Percentiles rank a stretch among this genome's conserved stretches.
phyloP scores from a whole-genome alignment of 2,329 filamentous ascomycete genomes.

The Helotiales sp. region DNA sequence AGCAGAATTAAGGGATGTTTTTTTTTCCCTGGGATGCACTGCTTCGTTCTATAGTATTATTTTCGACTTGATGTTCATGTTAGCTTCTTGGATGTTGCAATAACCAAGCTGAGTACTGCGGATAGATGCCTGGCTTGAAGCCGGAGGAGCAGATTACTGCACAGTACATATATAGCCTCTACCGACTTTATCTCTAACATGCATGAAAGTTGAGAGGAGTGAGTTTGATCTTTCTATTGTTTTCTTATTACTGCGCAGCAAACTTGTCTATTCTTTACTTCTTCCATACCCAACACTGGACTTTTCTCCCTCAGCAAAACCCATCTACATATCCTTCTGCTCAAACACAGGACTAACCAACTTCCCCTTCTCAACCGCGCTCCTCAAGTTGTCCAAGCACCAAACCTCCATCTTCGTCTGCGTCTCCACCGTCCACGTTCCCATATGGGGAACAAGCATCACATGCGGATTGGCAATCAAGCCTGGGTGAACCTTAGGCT shows the following conservation, averaged over 20 bases:
- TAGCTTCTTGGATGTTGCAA: too few species aligned
- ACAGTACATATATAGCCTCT: too few species aligned
- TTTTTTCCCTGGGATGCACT: too few species aligned
- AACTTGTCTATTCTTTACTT: background rate
- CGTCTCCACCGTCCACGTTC: constrained; percentile 75
- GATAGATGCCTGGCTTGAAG: too few species aligned
- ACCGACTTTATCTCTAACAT: background rate
- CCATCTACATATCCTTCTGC: constrained; percentile 56
- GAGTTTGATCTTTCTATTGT: background rate
- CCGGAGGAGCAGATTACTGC: too few species aligned
- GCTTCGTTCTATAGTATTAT: too few species aligned
- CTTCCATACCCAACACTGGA: background rate
- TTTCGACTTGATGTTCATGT: too few species aligned
- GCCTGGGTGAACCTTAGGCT: constrained; percentile 76
- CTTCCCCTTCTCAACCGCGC: constrained; percentile 64
- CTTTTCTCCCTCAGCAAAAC: background rate
- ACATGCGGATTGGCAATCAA: constrained; percentile 73
- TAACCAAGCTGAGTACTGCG: too few species aligned
- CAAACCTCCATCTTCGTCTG: constrained; percentile 74
- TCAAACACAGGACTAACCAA: constrained; percentile 75
- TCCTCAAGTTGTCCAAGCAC: constrained; percentile 71
- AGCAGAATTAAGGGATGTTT: too few species aligned
- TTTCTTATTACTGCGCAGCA: background rate
- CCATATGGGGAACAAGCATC: constrained; percentile 83
- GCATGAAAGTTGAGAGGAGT: background rate